Base-by-base conservation (phyloP, 345 rosid species). In the Stellera chamaejasme region DNA sequence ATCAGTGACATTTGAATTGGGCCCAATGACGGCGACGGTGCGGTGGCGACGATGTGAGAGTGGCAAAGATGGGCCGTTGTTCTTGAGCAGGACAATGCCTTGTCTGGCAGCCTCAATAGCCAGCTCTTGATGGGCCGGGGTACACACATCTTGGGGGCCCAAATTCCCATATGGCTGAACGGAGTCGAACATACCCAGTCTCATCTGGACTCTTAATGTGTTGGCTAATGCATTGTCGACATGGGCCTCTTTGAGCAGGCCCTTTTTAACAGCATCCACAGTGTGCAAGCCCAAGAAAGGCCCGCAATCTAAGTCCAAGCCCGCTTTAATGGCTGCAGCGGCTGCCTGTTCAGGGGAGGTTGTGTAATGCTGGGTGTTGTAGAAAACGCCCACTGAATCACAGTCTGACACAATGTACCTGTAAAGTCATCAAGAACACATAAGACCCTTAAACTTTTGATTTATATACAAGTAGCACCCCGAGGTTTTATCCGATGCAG, bases 221-320 rank as follows among this genome's bases (percentile, higher is more conserved):
- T 89, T 86, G 16, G 50, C 27, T 25, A 93, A 71, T 32, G 97
- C 94, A 47, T 62, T 69, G 66, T 87, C 78, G 0, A 93, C 54
- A 14, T 87, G 83, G 10, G 78, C 59, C 61, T 82, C 90, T 9
- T 51, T 72, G 57, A 93, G 32, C 43, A 81, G 48, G 28, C 80
- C 81, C 13, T 56, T 62, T 26, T 74, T 60, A 55, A 83, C 80
- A 4, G 94, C 83, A 25, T 55, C 61, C 58, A 75, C 66, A 13
- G 86, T 66, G 69, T 79, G 82, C 56, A 60, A 32, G 48, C 66
- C 80, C 32, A 82, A 55, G 68, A 80, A 92, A 9, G 84, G 76
- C 54, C 98, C 99, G 55, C 99, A 93, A 58, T 89, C 83, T 64
- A 93, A 71, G 71, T 89, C 99, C 81, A 93, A 73, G 46, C 97